These are phyloP conservation scores for Xylaria sp. DNA, from an alignment of 2,329 filamentous ascomycete genomes.

Conservation along the genomic window DNA sequence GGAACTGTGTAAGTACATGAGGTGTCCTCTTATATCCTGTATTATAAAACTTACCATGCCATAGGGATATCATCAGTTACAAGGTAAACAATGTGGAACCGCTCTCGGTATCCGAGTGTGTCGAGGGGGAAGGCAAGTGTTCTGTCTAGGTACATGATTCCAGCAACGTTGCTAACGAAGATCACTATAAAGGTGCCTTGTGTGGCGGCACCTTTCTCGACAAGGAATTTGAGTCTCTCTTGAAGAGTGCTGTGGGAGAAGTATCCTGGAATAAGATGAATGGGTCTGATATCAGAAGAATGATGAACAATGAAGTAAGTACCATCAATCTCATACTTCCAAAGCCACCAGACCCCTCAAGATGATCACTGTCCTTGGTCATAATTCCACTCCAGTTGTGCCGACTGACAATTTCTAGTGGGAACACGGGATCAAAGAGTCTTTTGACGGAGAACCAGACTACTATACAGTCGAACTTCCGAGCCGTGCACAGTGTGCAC, in stretches of 20 bases:
- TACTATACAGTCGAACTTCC: constrained; percentile 29
- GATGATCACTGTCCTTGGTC: neutral
- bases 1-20: constrained; percentile 33
- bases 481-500: neutral
- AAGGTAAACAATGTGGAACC: constrained; percentile 29
- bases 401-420: constrained; percentile 20
- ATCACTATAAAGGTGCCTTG: constrained; percentile 16
- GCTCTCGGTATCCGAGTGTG: constrained; percentile 26
- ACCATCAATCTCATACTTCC: neutral
- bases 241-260: constrained; percentile 20
- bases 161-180: neutral
- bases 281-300: constrained; percentile 18
- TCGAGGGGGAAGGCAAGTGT: constrained; percentile 33
- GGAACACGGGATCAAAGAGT: constrained; percentile 34
- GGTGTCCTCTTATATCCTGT: neutral
- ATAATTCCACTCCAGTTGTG: neutral
- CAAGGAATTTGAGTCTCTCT: constrained; percentile 24
- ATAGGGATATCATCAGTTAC: constrained; percentile 39
- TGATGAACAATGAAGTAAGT: constrained; percentile 36
- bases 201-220: constrained; percentile 36
- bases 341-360: no score
- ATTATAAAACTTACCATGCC: neutral
- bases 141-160: no score
- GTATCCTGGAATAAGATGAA: constrained; percentile 21
- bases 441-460: constrained; percentile 20